A percentile compares a stretch with the other conserved stretches of the same genome.
These are phyloP conservation scores for Claviceps pazoutovae DNA, from an alignment of 2,329 filamentous ascomycete species.

Conservation along the genomic window DNA sequence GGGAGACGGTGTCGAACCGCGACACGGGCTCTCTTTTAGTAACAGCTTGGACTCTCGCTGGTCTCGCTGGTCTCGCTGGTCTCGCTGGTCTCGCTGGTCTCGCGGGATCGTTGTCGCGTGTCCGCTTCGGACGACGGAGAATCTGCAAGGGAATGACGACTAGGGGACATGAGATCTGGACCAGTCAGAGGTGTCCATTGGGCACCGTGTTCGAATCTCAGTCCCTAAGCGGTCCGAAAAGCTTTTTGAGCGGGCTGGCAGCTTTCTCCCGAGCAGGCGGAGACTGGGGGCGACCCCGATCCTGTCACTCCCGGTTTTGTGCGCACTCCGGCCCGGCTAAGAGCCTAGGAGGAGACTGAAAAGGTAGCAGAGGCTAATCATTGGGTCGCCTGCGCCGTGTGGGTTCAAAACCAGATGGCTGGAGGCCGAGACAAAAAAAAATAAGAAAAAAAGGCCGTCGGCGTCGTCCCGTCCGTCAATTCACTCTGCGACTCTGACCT, in stretches of 20 bases:
- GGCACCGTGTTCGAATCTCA: constrained; percentile 9
- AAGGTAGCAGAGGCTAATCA: background rate
- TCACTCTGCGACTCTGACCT: background rate
- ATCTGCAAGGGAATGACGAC: constrained; percentile 1
- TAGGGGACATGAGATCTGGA: background rate
- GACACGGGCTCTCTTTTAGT: too few relatives aligned
- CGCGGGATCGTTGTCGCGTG: too few relatives aligned
- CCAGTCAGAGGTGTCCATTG: constrained; percentile 9
- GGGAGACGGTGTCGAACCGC: too few relatives aligned
- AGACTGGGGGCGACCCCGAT: background rate
- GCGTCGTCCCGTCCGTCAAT: background rate
- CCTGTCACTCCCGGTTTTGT: background rate
- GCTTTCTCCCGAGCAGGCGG: background rate
- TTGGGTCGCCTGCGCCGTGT: background rate
- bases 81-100: too few relatives aligned
- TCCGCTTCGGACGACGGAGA: background rate
- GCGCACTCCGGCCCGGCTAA: background rate
- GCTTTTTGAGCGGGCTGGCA: constrained; percentile 3
- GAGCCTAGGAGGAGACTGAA: background rate
- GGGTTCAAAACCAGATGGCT: too few relatives aligned
- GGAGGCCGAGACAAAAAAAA: too few relatives aligned
- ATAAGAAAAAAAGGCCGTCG: too few relatives aligned
- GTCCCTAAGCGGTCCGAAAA: constrained; percentile 6
- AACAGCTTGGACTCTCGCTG: too few relatives aligned
- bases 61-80: too few relatives aligned